These are phyloP conservation scores for Extremus antarcticus DNA, from an alignment of 495 filamentous ascomycete genomes.

Conservation along the genomic window DNA sequence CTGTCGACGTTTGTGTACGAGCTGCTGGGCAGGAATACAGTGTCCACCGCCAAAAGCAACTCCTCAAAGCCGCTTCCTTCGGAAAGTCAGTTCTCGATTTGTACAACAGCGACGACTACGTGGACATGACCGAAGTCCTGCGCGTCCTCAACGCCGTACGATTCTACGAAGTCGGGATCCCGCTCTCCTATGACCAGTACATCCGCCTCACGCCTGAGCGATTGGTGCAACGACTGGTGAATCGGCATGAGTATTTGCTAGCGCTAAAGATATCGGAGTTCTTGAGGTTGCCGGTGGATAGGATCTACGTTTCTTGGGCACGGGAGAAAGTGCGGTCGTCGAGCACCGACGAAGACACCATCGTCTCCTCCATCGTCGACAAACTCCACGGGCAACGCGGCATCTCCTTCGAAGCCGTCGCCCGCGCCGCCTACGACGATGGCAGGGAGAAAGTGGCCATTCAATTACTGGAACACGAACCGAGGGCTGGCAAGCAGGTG, in stretches of 20 bases:
- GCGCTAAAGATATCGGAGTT: slow-evolving; percentile 85
- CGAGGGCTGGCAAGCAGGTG: slow-evolving; percentile 86
- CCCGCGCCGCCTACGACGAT: slow-evolving; percentile 90
- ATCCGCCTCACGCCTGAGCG: slow-evolving; percentile 79
- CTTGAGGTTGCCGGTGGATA: slow-evolving; percentile 73
- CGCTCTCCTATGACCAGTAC: slow-evolving; percentile 86
- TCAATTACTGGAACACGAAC: slow-evolving; percentile 83
- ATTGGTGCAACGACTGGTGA: slow-evolving; percentile 72
- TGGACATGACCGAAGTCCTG: slow-evolving; percentile 92
- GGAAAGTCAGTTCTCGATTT: slow-evolving; percentile 94
- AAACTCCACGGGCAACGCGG: slow-evolving; percentile 77
- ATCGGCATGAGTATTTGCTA: slow-evolving; percentile 80
- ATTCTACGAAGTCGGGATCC: slow-evolving; percentile 81
- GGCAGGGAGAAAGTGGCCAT: slow-evolving; percentile 78
- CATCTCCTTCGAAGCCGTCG: slow-evolving; percentile 90
- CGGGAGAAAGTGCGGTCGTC: slow-evolving; percentile 83
- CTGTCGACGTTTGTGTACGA: slow-evolving; percentile 81
- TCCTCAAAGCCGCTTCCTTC: slow-evolving; percentile 90
- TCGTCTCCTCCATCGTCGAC: slow-evolving; percentile 77
- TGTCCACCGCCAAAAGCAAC: slow-evolving; percentile 83
- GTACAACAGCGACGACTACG: slow-evolving; percentile 95
- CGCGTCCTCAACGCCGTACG: slow-evolving; percentile 85
- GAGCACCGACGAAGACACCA: slow-evolving; percentile 72
- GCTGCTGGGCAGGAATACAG: slow-evolving; percentile 89
- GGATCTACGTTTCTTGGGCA: slow-evolving; percentile 94